Base-by-base conservation (phyloP, 192 early-diverging fungal genomes). In the Entrophospora sp. region DNA sequence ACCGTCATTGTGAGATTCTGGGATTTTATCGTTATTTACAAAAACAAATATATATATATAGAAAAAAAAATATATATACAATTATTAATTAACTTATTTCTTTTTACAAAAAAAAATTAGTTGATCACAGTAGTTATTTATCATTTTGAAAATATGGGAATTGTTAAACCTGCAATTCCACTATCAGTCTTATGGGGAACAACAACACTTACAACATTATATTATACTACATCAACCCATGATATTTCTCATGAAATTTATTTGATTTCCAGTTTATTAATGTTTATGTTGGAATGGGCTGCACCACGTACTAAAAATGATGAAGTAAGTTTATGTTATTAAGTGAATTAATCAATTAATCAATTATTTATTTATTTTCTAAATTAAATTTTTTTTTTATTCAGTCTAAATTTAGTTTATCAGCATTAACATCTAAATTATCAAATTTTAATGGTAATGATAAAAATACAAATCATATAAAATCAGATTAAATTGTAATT, bases 181-280 rank as follows among this genome's bases (percentile, higher is more conserved):
- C 52, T 66, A 20, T 66, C 52, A 24, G 36, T 55, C 25, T 13
- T 66, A 22, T 66, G 64, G 64, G 64, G 64, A 18, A 20, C 30
- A 5, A 42, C 64, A 25, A 66, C 64, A 14, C 27, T 66, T 30
- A 55, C 52, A 14, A 66, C 64, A 5, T 66, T 66, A 20, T 52
- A 55, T 66, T 66, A 66, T 43, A 55, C 51, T 9, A 55, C 52
- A 4, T 55, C 48, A 35, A 31, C 51, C 14, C 64, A 66, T 53
- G 64, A 66, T 49, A 35, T 66, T 30, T 42, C 64, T 1, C 64
- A 66, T 28, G 64, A 66, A 20, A 66, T 66, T n/a, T 66, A 66
- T 43, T 28, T 66, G 5, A 25, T 66, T 5, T 32, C 64, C 27
- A 66, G 64, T 43, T 27, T 66, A 22, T 42, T 66, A 55, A 55